Evolutionary conservation across 768 basidiomycete genomes (phyloP), one percentile per base, ranked within the genome.

Genomic region (Mycena galopus): DNA sequence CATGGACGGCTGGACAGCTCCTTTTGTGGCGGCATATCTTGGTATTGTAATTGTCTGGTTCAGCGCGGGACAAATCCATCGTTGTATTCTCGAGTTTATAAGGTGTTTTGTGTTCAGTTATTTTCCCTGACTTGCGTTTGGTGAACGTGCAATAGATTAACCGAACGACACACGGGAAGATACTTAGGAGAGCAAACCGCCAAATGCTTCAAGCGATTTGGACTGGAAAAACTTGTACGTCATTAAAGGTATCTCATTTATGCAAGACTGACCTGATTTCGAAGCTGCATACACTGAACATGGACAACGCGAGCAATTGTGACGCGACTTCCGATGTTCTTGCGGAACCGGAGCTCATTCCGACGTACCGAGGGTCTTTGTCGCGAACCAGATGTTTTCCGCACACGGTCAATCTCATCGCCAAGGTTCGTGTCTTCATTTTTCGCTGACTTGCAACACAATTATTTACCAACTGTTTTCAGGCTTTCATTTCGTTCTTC

Each of bases 271-370:
- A 25, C 47, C 35, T 63, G n/a, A 12, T 53, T 27, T 19, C 12
- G 27, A 53, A 82, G 81, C 67, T 84, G 23, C 78, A 78, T 29
- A 75, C 75, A 10, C 27, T 81, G 3, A 76, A 73, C 37, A 81
- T 82, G 80, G 82, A 82, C 70, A 82, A 83, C 74, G 80, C 81
- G 14, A 66, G 73, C 4, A 84, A 83, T 61, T 81, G 79, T 56
- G 74, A 81, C 62, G 73, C 73, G 7, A 72, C 80, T n/a, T 78
- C 80, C 1, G 71, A 69, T 11, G 10, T 74, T 39, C 69, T 82
- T 3, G 62, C 69, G 7, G 29, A 68, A 10, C 30, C 25, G 12
- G 37, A 39, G 14, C 17, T 67, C 5, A 71, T 83, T n/a, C 77
- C 78, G 21, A 62, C 47, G 4, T 84, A 81, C 62, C 59, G 70